A percentile compares a stretch with the other conserved stretches of the same genome.
These are phyloP conservation scores for Phaeosphaeria sp. DNA, from an alignment of 2,329 filamentous ascomycete species.

Conservation along the genomic window DNA sequence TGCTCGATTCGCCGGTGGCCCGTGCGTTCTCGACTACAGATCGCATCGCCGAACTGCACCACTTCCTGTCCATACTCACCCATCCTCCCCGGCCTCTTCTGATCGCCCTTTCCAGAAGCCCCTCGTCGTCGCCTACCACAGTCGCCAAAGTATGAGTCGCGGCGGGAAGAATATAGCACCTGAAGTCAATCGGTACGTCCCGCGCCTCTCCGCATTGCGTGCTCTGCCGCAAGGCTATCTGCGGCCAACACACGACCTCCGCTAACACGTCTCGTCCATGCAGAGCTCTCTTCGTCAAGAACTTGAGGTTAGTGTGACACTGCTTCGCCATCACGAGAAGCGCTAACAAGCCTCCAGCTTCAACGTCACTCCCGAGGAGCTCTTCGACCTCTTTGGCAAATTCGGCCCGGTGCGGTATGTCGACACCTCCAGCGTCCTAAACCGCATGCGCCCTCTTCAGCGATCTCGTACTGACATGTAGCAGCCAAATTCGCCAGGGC, in stretches of 20 bases:
- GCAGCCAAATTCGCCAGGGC: constrained; percentile 95
- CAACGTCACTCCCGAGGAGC: constrained; percentile 96
- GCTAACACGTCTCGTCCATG: constrained; percentile 33
- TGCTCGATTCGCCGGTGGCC: neutral
- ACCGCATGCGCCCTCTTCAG: constrained; percentile 6
- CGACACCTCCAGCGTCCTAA: constrained; percentile 16
- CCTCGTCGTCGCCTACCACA: constrained; percentile 26
- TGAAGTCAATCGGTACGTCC: constrained; percentile 93
- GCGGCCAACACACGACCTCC: constrained; percentile 35
- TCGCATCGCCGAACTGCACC: constrained; percentile 7
- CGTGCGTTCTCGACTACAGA: neutral
- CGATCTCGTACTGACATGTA: constrained; percentile 23
- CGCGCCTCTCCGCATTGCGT: constrained; percentile 21
- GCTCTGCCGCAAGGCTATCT: constrained; percentile 21
- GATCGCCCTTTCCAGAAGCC: constrained; percentile 27
- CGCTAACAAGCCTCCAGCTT: constrained; percentile 67
- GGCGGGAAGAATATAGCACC: constrained; percentile 90
- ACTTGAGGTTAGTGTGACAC: constrained; percentile 76
- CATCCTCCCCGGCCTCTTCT: constrained; percentile 14
- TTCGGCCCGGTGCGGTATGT: constrained; percentile 92
- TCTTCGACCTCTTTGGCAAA: constrained; percentile 98
- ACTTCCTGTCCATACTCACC: constrained; percentile 6
- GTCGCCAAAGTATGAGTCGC: constrained; percentile 83
- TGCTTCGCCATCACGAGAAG: neutral
- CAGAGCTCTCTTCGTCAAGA: constrained; percentile 99